Evolutionary conservation across 2,329 filamentous ascomycete genomes (phyloP), one percentile per base, ranked within the genome.

Genomic region (Claviceps sp.): DNA sequence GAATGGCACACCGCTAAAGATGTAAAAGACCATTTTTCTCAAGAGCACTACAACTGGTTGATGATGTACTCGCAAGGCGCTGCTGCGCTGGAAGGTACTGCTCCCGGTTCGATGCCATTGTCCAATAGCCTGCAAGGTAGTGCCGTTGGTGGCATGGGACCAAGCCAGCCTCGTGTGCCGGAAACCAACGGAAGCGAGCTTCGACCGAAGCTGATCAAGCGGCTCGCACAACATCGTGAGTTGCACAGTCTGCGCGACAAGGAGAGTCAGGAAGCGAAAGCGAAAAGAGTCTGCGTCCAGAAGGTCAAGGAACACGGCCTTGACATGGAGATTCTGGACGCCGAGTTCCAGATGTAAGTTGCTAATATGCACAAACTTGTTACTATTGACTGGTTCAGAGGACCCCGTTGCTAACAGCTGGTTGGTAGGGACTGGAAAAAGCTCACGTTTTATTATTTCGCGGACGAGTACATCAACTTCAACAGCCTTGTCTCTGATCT

Each of bases 261-360:
- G 66, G 93, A 98, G 71, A 91, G 90, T 40, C 93, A 94, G 56
- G 93, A 98, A 67, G 93, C 93, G 17, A 97, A 97, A 67, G 93
- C 93, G 1, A 97, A 98, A 72, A 82, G 93, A 51, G 85, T 95
- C 44, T 96, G 90, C 65, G 93, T 95, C 74, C 88, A 95, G 61
- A 98, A 97, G 68, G 93, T 96, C 50, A 86, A 86, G 58, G 91
- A 97, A 62, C 90, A 97, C 66, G 84, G 88, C 47, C 76, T 97
- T 29, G 90, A 94, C 60, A 97, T 98, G 93, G 93, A 98, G 67
- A 97, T 98, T 56, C 79, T 98, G 6, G 93, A 98, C 69, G 93
- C 93, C 4, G 93, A 98, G 66, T 98, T 96, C 64, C 93, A 98
- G 64, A 94, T 95, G 91, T 95, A 74, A 79, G 87, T 77, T 17